Base-by-base conservation (phyloP, 768 basidiomycete species). In the Leccinum barrowsii region DNA sequence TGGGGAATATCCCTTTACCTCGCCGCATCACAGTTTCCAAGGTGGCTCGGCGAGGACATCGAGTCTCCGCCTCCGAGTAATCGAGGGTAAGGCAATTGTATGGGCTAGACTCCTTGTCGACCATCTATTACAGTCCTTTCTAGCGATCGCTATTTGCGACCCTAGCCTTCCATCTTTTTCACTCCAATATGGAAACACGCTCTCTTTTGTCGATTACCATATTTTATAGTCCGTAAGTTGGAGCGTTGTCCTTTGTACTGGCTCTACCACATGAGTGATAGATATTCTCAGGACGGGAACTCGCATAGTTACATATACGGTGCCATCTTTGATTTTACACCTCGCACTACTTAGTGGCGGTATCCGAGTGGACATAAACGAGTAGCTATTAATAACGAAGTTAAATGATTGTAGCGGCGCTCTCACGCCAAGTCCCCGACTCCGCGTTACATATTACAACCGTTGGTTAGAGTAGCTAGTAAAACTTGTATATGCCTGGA, bases 51-150 rank as follows among this genome's bases (percentile, higher is more conserved):
- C 53, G 34, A 50, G 19, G 37, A 26, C 28, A 10, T 35, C 54
- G 17, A 63, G 63, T 26, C 67, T 22, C 65, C 68, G 15, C 69
- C 69, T 22, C 67, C 67, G 42, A 59, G 59, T 32, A 70, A 70
- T 37, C 55, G 54, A 34, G 48, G 6, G 32, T 68, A 61, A 50
- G 15, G 24, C 17, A 3, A 8, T 54, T 19, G 15, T 26, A 24
- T 52, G 22, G 22, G 4, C 48, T 46, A 5, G 15, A 44, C 8
- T 5, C 42, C 47, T 19, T 21, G 2, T 32, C 59, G 40, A 56
- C 48, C 19, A 26, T 48, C 35, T 15, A 12, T 60, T 40, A 46
- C 28, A 28, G 15, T 40, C 50, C 13, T 30, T 12, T 40, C n/a
- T 11, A 24, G 24, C 15, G 42, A 17, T 32, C 24, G 15, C 13